These are phyloP conservation scores for Colletotrichum eremochloae DNA, from an alignment of 2,329 filamentous ascomycete genomes.

Conservation along the genomic window DNA sequence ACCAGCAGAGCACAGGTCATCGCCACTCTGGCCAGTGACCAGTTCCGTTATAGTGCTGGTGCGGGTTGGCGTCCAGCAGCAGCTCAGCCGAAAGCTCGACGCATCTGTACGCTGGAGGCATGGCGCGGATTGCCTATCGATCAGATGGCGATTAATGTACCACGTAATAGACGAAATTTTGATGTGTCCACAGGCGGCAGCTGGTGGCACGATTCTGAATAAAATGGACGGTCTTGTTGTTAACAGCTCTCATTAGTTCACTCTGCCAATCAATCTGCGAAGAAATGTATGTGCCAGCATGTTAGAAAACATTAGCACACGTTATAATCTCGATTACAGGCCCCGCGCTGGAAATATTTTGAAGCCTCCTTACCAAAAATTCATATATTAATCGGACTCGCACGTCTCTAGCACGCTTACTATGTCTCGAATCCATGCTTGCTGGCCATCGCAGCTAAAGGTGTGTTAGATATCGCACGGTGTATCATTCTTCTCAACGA, in stretches of 20 bases:
- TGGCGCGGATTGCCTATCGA: conserved; percentile 34
- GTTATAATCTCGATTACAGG: neutral
- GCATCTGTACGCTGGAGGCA: conserved; percentile 43
- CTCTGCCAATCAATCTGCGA: conserved; percentile 41
- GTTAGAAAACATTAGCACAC: conserved; percentile 7
- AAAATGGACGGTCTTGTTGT: conserved; percentile 44
- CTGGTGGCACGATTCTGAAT: conserved; percentile 44
- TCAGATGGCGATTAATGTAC: conserved; percentile 44
- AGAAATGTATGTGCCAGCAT: conserved; percentile 43
- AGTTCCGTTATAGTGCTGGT: conserved; percentile 52
- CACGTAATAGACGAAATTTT: conserved; percentile 49
- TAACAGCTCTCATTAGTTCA: conserved; percentile 23
- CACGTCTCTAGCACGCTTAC: conserved; percentile 42
- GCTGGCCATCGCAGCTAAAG: conserved; percentile 38
- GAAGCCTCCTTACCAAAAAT: conserved; percentile 42
- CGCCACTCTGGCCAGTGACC: conserved; percentile 45
- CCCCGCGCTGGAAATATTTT: neutral
- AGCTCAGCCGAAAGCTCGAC: conserved; percentile 44
- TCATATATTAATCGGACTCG: conserved; percentile 45
- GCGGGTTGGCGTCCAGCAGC: conserved; percentile 44
- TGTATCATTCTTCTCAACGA: conserved; percentile 47
- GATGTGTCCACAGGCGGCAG: conserved; percentile 48
- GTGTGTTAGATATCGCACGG: conserved; percentile 18
- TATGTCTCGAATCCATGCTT: conserved; percentile 44
- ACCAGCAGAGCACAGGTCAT: conserved; percentile 46